A percentile compares a stretch with the other conserved stretches of the same genome.
These are phyloP conservation scores for Keithomyces neogunnii DNA, from an alignment of 2,329 filamentous ascomycete species.

Conservation along the genomic window DNA sequence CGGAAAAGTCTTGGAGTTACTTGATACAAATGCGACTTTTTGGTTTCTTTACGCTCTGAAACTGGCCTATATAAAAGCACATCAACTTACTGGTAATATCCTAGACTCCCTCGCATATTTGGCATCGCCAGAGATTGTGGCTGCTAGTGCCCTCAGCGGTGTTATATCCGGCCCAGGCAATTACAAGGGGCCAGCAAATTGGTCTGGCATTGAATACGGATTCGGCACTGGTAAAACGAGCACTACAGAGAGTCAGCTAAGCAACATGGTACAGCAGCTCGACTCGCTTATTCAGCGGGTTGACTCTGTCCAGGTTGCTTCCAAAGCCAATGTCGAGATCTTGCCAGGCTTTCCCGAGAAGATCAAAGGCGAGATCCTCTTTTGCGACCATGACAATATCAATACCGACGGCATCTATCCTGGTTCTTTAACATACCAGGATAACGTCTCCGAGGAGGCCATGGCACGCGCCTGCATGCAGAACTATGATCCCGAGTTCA, in stretches of 20 bases:
- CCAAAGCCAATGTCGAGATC: constrained; percentile 10
- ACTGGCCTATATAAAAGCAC: too few species aligned
- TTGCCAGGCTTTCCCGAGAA: not conserved
- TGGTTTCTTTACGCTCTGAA: too few species aligned
- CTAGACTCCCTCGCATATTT: too few species aligned
- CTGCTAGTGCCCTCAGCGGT: constrained; percentile 68
- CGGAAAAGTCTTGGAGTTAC: not conserved
- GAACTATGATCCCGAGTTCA: too few species aligned
- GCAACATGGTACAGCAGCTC: constrained; percentile 1
- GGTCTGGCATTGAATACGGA: constrained; percentile 8
- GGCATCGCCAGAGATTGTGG: constrained; percentile 66
- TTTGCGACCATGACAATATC: constrained; percentile 51
- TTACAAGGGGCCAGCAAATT: constrained; percentile 60
- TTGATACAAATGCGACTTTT: too few species aligned
- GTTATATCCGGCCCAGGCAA: constrained; percentile 65
- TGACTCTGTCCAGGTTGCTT: constrained; percentile 8
- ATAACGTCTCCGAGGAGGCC: too few species aligned
- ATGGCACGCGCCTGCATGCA: too few species aligned
- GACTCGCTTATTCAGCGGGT: constrained; percentile 12
- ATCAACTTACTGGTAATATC: too few species aligned
- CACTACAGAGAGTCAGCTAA: not conserved
- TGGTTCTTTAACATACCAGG: too few species aligned
- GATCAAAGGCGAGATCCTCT: not conserved
- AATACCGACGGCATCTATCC: constrained; percentile 28
- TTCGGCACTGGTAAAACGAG: constrained; percentile 8